Percentiles rank a stretch among this genome's conserved stretches.
Evolutionary conservation across 2,329 filamentous ascomycete species (phyloP).

Genomic region (Fusarium irregulare): DNA sequence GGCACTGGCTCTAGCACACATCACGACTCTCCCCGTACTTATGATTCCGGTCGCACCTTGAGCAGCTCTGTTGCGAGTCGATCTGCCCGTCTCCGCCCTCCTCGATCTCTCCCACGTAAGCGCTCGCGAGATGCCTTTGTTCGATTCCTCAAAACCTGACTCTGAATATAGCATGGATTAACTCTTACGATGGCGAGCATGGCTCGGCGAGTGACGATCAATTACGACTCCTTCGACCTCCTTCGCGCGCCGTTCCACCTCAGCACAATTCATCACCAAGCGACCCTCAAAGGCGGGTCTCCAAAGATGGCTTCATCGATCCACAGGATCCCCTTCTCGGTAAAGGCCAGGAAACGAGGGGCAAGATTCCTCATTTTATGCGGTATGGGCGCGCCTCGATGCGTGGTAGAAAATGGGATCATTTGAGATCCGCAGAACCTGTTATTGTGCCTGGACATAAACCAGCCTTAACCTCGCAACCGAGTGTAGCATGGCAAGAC

Average conservation of each 20-base stretch:
- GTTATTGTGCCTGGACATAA: slow-evolving; percentile 66
- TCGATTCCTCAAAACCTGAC: slow-evolving; percentile 17
- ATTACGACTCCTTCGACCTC: slow-evolving; percentile 54
- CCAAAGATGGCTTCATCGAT: slow-evolving; percentile 61
- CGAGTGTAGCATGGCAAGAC: slow-evolving; percentile 62
- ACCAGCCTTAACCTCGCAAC: slow-evolving; percentile 51
- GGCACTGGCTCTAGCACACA: slow-evolving; percentile 34
- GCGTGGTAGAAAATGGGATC: slow-evolving; percentile 68
- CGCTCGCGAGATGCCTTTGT: background rate
- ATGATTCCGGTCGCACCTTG: slow-evolving; percentile 39
- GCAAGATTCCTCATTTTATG: slow-evolving; percentile 60
- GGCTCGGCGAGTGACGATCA: slow-evolving; percentile 54
- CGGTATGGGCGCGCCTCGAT: slow-evolving; percentile 59
- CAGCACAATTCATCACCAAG: slow-evolving; percentile 58
- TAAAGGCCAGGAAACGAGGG: slow-evolving; percentile 49
- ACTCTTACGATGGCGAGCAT: slow-evolving; percentile 58
- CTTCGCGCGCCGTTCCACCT: slow-evolving; percentile 53
- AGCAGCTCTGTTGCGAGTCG: slow-evolving; percentile 34
- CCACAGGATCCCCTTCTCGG: slow-evolving; percentile 54
- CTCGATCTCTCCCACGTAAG: slow-evolving; percentile 46
- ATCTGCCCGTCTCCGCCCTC: slow-evolving; percentile 40
- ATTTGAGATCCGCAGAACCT: slow-evolving; percentile 67
- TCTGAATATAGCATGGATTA: slow-evolving; percentile 57
- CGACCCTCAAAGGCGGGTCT: slow-evolving; percentile 57
- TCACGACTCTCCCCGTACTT: slow-evolving; percentile 38